Evolutionary conservation across 257 asterid genomes (phyloP), one percentile per base, ranked within the genome.

Genomic region (Nicotiana paniculata): DNA sequence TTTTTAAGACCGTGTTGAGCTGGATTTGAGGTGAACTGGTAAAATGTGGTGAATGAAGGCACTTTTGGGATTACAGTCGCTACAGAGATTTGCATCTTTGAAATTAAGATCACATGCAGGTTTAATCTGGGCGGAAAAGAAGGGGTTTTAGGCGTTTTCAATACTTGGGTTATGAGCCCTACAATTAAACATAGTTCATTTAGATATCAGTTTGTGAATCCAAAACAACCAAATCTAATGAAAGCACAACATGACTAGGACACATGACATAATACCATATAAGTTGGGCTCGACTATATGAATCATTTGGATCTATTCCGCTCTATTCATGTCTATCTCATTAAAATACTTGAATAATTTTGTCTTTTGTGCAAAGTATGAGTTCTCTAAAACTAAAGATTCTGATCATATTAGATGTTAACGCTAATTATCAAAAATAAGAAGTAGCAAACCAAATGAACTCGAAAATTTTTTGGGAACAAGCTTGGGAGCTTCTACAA

Each of bases 11-110:
- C 15, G 55, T 24, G 13, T 59, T 72, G 84, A 61, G 63, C 18
- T 21, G 69, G 79, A 53, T 17, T 43, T 26, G 32, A 21, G 80
- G 53, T 61, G 9, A 32, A 37, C 9, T 35, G 85, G 76, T 74
- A 28, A 53, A 13, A 82, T 6, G 66, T 64, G 63, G 48, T 53
- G 62, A 74, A 46, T 21, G 77, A 72, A 55, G 81, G 81, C 2
- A 35, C 70, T 58, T 76, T 76, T 43, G 85, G 79, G 9, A 80
- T 61, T 28, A 77, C 9, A 24, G 51, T 51, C 30, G 61, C 74
- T 35, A 76, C 37, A 32, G 77, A 63, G 33, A 75, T 62, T 82
- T 82, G 85, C 85, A 82, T 82, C 1, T 76, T 63, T 46, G 61
- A 48, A 24, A 24, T 30, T 24, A 81, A 57, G 80, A 81, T 24